Evolutionary conservation across 805 yeast genomes (phyloP).

Genomic region (Wickerhamiella kazuoi): DNA sequence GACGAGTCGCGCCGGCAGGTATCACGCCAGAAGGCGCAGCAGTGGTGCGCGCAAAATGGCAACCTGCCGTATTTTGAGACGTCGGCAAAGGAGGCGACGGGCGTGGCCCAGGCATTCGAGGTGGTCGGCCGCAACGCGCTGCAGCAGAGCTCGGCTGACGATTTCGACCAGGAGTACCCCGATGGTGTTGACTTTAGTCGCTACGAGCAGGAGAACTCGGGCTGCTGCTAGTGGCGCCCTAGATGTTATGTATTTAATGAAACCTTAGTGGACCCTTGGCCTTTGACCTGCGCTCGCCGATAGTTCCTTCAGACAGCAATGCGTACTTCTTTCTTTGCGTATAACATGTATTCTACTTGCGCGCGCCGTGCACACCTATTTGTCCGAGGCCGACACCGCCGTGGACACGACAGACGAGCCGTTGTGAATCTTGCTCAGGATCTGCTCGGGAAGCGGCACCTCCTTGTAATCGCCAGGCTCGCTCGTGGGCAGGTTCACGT

Average conservation of each 20-base stretch:
- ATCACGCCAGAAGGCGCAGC: constrained; percentile 41
- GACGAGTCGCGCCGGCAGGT: constrained; percentile 77
- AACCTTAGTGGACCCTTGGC: too few relatives aligned
- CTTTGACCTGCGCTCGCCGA: too few relatives aligned
- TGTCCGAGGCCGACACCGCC: constrained; percentile 6
- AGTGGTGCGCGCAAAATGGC: constrained; percentile 44
- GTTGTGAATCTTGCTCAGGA: constrained; percentile 50
- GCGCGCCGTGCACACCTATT: too few relatives aligned
- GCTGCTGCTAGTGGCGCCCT: constrained; percentile 26
- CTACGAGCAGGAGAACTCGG: constrained; percentile 51
- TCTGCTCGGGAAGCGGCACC: constrained; percentile 79
- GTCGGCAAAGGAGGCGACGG: constrained; percentile 92
- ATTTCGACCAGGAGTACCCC: constrained; percentile 80
- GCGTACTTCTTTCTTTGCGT: too few relatives aligned
- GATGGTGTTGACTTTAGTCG: constrained; percentile 92
- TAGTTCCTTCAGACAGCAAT: too few relatives aligned
- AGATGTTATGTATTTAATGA: not conserved
- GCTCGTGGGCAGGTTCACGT: constrained; percentile 61
- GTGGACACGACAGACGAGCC: constrained; percentile 43
- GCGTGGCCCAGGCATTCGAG: constrained; percentile 90
- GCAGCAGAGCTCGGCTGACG: constrained; percentile 86
- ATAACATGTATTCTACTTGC: too few relatives aligned
- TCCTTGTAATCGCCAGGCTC: constrained; percentile 60
- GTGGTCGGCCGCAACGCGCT: constrained; percentile 89
- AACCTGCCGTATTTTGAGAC: constrained; percentile 89